Percentiles rank a stretch among this genome's conserved stretches.
Evolutionary conservation across 139 green algal genomes (phyloP).

Genomic region (Ulvella scutata): DNA sequence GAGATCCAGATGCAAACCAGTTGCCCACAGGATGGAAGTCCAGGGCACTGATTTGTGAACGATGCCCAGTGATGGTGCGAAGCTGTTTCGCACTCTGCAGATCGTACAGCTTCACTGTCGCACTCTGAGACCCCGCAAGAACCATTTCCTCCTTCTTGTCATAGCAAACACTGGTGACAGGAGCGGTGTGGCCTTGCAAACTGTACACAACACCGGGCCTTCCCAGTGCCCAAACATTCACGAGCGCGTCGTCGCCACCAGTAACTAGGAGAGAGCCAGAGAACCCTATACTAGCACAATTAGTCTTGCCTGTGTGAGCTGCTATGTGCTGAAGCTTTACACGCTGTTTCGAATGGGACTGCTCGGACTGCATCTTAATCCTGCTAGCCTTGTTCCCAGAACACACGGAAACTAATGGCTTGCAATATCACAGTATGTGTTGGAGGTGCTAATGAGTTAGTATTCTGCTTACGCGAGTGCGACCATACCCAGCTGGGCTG

Average conservation of each 20-base stretch:
- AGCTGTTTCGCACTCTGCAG: constrained; percentile 49
- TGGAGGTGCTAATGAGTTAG: no score
- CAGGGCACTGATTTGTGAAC: constrained; percentile 39
- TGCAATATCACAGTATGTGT: no score
- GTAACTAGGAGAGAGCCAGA: constrained; percentile 57
- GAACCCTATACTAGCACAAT: constrained; percentile 61
- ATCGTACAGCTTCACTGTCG: constrained; percentile 68
- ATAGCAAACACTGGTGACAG: constrained; percentile 61
- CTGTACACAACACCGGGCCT: constrained; percentile 25
- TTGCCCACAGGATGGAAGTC: constrained; percentile 48
- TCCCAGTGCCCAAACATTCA: constrained; percentile 75
- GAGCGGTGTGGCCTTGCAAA: constrained; percentile 39
- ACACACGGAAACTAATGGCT: no score
- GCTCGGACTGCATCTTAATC: no score
- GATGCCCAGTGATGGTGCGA: constrained; percentile 49
- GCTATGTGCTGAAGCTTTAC: neutral
- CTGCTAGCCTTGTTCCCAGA: no score
- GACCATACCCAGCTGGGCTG: no score
- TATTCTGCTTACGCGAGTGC: no score
- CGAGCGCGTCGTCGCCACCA: constrained; percentile 72
- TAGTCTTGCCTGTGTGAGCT: constrained; percentile 51
- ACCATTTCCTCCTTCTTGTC: constrained; percentile 55
- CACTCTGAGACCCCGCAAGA: constrained; percentile 39
- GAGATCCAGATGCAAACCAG: constrained; percentile 39
- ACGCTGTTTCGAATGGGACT: no score